Evolutionary conservation across 352 stramenopile genomes (phyloP).

Genomic region (Globisporangium carolinianum): DNA sequence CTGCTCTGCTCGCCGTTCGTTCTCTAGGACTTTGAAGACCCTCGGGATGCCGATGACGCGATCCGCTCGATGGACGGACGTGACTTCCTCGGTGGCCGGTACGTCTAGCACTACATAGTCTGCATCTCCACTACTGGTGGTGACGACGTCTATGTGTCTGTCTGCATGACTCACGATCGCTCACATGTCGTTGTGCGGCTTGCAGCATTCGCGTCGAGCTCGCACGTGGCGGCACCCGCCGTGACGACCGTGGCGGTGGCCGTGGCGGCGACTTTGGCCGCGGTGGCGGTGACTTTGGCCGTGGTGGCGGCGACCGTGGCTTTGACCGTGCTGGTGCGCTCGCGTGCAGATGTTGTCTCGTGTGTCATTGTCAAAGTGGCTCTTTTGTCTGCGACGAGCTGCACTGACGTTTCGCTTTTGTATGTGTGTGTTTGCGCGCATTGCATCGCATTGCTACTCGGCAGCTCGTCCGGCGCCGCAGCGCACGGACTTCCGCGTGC

Average conservation of each 20-base stretch:
- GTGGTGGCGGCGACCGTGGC: slow-evolving; percentile 20
- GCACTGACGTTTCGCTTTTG: no score
- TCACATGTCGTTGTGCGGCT: background rate
- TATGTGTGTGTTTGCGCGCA: no score
- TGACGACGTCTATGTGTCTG: background rate
- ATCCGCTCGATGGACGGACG: slow-evolving; percentile 84
- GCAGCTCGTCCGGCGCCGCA: slow-evolving; percentile 60
- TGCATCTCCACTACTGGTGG: background rate
- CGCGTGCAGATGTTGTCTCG: no score
- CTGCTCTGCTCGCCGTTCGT: slow-evolving; percentile 36
- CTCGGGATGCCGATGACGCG: slow-evolving; percentile 78
- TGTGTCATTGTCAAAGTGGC: no score
- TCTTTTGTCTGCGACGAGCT: no score
- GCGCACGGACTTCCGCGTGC: slow-evolving; percentile 70
- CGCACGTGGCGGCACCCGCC: slow-evolving; percentile 64
- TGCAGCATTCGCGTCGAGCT: slow-evolving; percentile 75
- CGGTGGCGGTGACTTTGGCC: slow-evolving; percentile 18
- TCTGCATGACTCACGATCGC: background rate
- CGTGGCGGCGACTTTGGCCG: slow-evolving; percentile 27
- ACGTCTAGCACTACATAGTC: slow-evolving; percentile 3
- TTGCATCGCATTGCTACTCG: background rate
- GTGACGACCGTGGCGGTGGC: slow-evolving; percentile 40
- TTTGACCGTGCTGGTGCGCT: slow-evolving; percentile 9
- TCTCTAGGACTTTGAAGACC: slow-evolving; percentile 87
- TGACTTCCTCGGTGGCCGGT: slow-evolving; percentile 83